phyloP scores from a whole-genome alignment of 1,284 basidiomycete species.

The Cryptococcus amylolentus region DNA sequence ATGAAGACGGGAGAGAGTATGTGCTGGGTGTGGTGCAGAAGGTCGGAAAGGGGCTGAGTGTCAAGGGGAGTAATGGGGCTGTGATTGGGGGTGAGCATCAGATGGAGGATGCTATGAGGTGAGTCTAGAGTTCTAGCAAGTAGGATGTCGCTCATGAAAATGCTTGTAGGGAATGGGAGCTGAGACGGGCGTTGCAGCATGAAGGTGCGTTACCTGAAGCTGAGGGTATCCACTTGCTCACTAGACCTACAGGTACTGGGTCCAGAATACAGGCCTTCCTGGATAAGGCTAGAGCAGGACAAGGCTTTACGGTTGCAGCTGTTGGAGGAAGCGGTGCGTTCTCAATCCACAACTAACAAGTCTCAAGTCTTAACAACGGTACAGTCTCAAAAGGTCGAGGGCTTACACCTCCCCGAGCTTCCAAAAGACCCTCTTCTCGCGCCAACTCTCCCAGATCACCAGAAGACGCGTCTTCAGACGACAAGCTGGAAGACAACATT shows the following conservation, averaged over 20 bases:
- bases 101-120: constrained; percentile 2
- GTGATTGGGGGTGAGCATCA: neutral
- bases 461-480: neutral
- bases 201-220: constrained; percentile 17
- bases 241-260: constrained; percentile 25
- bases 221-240: neutral
- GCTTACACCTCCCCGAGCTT: constrained; percentile 16
- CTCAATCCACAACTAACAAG: neutral
- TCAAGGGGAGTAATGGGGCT: neutral
- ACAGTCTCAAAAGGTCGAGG: constrained; percentile 44
- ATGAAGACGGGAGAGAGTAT: constrained; percentile 6
- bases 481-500: constrained; percentile 4
- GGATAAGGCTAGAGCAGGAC: constrained; percentile 35
- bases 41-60: constrained; percentile 2
- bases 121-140: neutral
- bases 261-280: constrained; percentile 36
- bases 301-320: constrained; percentile 38
- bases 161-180: constrained; percentile 32
- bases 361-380: neutral
- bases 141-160: neutral
- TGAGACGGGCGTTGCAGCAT: constrained; percentile 31
- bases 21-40: constrained; percentile 7
- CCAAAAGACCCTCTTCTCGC: neutral
- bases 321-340: constrained; percentile 43
- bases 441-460: neutral